These are phyloP conservation scores for Mesotaenium endlicherianum DNA, from an alignment of 139 green algal genomes.

Conservation along the genomic window DNA sequence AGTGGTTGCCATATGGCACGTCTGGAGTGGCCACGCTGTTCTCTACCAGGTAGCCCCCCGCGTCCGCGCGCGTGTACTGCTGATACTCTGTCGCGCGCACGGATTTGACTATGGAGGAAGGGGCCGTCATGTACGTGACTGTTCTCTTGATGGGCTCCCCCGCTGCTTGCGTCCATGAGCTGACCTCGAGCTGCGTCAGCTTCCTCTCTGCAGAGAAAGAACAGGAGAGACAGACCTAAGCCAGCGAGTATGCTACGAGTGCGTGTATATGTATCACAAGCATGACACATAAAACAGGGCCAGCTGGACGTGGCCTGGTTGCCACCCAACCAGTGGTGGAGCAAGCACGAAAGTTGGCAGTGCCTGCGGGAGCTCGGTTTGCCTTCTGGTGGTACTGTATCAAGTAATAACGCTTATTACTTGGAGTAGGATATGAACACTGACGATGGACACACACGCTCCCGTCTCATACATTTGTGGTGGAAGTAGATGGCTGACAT, in stretches of 20 bases:
- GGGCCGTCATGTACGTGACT: constrained; percentile 35
- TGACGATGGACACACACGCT: not conserved
- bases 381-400: not conserved
- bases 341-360: not conserved
- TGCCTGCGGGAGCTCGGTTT: not conserved
- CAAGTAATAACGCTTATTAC: not conserved
- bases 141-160: not conserved
- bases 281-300: too few species aligned
- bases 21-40: constrained; percentile 40
- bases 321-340: too few species aligned
- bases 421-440: not conserved
- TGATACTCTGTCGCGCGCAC: constrained; percentile 29
- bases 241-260: not conserved
- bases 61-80: constrained; percentile 13
- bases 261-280: too few species aligned
- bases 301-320: too few species aligned
- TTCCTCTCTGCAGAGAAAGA: constrained; percentile 7
- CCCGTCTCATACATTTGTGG: not conserved
- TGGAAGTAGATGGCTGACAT: not conserved
- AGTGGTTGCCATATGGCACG: constrained; percentile 48
- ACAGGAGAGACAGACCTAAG: not conserved
- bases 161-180: not conserved
- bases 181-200: not conserved
- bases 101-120: constrained; percentile 42
- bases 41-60: constrained; percentile 42